Percentiles rank a stretch among this genome's conserved stretches.
These are phyloP conservation scores for Takashimella koratensis DNA, from an alignment of 1,284 basidiomycete genomes.

Conservation along the genomic window DNA sequence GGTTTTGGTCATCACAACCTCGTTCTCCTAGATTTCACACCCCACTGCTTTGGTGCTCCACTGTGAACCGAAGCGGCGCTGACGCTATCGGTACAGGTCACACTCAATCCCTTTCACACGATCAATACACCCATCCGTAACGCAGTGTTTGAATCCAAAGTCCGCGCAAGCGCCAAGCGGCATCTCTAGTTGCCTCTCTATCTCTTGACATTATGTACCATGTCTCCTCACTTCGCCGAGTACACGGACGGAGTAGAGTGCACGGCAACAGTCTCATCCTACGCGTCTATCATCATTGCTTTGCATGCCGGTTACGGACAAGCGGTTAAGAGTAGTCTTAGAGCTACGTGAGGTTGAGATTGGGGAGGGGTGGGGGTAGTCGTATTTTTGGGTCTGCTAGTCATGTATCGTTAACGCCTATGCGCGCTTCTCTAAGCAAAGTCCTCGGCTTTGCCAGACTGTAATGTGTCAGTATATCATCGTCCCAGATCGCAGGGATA, in stretches of 20 bases:
- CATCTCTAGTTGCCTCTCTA: conserved; percentile 69
- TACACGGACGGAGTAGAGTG: too few species aligned
- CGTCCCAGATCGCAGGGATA: too few species aligned
- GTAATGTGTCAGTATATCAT: too few species aligned
- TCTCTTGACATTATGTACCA: too few species aligned
- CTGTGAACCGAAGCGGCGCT: too few species aligned
- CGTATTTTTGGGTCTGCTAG: too few species aligned
- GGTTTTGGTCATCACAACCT: background rate
- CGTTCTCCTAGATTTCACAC: background rate
- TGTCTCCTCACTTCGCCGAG: too few species aligned
- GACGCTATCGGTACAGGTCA: conserved; percentile 56
- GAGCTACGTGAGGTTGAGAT: too few species aligned
- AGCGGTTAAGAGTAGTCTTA: too few species aligned
- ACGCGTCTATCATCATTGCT: background rate
- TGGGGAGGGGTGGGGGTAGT: too few species aligned
- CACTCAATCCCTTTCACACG: conserved; percentile 88
- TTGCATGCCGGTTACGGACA: background rate
- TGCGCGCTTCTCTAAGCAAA: conserved; percentile 40
- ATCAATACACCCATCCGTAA: conserved; percentile 78
- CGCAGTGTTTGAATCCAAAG: conserved; percentile 70
- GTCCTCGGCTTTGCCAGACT: conserved; percentile 50
- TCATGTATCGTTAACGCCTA: too few species aligned
- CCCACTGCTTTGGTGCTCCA: background rate
- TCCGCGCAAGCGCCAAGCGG: conserved; percentile 81
- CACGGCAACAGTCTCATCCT: background rate